Percentiles rank a stretch among this genome's conserved stretches.
These are phyloP conservation scores for Candida hispaniensis DNA, from an alignment of 805 yeast species.

Conservation along the genomic window DNA sequence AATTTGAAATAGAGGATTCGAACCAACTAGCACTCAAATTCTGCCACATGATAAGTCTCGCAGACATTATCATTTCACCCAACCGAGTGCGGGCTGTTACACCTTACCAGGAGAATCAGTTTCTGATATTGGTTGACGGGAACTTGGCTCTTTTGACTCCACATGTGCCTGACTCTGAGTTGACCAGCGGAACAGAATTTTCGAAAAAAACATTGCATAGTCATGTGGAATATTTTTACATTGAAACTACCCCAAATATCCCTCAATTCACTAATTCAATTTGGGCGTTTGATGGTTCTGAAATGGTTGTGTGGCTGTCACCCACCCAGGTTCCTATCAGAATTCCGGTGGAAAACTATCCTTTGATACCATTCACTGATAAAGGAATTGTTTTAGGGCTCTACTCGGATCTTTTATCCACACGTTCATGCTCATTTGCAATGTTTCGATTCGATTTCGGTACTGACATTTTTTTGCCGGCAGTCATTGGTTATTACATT, in stretches of 20 bases:
- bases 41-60: conserved; percentile 28
- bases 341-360: conserved; percentile 36
- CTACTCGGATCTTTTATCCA: conserved; percentile 35
- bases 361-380: conserved; percentile 37
- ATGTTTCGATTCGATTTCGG: conserved; percentile 27
- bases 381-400: conserved; percentile 42
- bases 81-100: conserved; percentile 30
- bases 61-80: conserved; percentile 31
- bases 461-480: conserved; percentile 29
- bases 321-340: conserved; percentile 14
- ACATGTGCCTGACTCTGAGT: conserved; percentile 1
- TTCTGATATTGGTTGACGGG: conserved; percentile 30
- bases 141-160: conserved; percentile 27
- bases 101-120: conserved; percentile 15
- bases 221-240: conserved; percentile 31
- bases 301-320: conserved; percentile 24
- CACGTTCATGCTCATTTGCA: conserved; percentile 28
- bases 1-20: conserved; percentile 22
- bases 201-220: conserved; percentile 26
- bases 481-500: conserved; percentile 26
- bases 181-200: conserved; percentile 15
- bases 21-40: conserved; percentile 23
- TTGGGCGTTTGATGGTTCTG: conserved; percentile 35
- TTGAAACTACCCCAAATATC: conserved; percentile 21
- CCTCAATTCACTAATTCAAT: conserved; percentile 23